Evolutionary conservation across 176 grass and related monocot species (phyloP).

Genomic region (Rhynchospora tenuis): DNA sequence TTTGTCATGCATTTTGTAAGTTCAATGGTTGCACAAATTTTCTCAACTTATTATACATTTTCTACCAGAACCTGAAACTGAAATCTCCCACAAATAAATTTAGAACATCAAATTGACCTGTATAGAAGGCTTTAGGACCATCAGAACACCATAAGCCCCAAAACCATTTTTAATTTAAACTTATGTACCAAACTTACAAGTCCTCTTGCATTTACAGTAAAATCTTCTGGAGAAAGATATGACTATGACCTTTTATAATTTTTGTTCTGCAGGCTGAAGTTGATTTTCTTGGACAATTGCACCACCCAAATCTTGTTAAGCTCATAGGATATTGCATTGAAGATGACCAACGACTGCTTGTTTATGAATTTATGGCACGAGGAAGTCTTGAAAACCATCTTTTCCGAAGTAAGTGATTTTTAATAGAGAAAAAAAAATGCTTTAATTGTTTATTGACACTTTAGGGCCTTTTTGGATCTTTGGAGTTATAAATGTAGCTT

Average conservation of each 20-base stretch:
- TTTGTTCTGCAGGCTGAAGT: slow-evolving; percentile 71
- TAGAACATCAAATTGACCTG: neutral
- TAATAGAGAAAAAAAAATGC: neutral
- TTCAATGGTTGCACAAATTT: neutral
- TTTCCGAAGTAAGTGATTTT: slow-evolving; percentile 83
- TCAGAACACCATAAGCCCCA: neutral
- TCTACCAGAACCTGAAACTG: neutral
- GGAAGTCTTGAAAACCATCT: slow-evolving; percentile 99
- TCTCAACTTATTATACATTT: neutral
- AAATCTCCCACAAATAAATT: neutral
- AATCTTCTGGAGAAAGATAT: neutral
- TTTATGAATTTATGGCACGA: slow-evolving; percentile 95
- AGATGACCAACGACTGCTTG: slow-evolving; percentile 93
- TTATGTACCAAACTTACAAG: neutral
- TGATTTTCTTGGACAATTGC: slow-evolving; percentile 90
- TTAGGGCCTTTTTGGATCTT: too few species aligned
- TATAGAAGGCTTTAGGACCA: neutral
- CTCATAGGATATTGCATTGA: slow-evolving; percentile 95
- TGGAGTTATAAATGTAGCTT: too few species aligned
- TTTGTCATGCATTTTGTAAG: neutral
- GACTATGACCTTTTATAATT: neutral
- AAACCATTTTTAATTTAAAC: neutral
- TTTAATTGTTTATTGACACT: neutral
- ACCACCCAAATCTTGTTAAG: slow-evolving; percentile 98
- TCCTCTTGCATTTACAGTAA: neutral